Evolutionary conservation across 2,329 filamentous ascomycete genomes (phyloP).

Genomic region (Chaetomium sp.): DNA sequence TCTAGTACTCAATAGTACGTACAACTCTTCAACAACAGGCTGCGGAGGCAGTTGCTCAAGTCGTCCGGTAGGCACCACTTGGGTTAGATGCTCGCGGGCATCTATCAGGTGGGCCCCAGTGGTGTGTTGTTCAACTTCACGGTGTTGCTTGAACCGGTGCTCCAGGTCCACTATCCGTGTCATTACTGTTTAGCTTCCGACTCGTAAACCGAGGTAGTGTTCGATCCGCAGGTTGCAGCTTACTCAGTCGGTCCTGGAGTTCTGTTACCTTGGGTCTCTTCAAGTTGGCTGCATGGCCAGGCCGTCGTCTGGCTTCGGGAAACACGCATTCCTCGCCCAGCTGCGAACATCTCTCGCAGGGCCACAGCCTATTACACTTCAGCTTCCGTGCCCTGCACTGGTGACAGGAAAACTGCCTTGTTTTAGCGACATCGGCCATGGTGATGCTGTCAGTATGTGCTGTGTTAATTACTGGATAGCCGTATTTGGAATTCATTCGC

Average conservation of each 20-base stretch:
- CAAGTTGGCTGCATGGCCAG: not conserved
- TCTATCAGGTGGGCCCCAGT: not conserved
- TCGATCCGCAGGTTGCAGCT: not conserved
- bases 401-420: not conserved
- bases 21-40: not conserved
- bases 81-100: not conserved
- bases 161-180: not conserved
- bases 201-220: not conserved
- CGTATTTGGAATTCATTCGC: too few relatives aligned
- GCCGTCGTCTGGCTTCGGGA: not conserved
- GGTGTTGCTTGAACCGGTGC: not conserved
- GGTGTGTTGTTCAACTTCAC: not conserved
- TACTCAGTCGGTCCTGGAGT: not conserved
- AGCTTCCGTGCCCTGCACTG: not conserved
- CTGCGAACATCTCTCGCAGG: not conserved
- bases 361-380: not conserved
- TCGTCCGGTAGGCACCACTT: not conserved
- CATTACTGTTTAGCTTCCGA: too few relatives aligned
- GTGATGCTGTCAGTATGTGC: too few relatives aligned
- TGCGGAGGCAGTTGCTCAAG: constrained; percentile 1
- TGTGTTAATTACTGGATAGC: too few relatives aligned
- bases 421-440: not conserved
- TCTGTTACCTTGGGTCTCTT: not conserved
- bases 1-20: not conserved
- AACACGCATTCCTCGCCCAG: not conserved